Evolutionary conservation across 805 yeast genomes (phyloP).

Genomic region (Priceomyces castillae): DNA sequence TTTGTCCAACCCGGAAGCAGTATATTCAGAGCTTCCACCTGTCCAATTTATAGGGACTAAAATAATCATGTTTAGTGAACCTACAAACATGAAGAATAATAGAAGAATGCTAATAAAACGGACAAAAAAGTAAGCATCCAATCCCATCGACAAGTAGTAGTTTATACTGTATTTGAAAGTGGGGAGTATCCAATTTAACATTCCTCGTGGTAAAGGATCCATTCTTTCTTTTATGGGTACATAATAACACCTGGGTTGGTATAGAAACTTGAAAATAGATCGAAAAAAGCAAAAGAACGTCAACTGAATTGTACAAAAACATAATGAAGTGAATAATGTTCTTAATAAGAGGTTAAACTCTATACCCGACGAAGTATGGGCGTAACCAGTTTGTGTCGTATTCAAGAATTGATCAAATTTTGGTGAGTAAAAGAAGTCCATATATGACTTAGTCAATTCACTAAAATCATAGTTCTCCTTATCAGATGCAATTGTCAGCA

Average conservation of each 20-base stretch:
- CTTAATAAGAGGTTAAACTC: slow-evolving; percentile 55
- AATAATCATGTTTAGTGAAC: slow-evolving; percentile 54
- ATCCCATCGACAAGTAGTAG: slow-evolving; percentile 51
- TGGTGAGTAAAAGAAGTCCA: slow-evolving; percentile 28
- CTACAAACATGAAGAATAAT: slow-evolving; percentile 50
- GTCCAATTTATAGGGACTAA: slow-evolving; percentile 62
- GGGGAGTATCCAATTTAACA: slow-evolving; percentile 57
- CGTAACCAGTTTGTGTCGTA: slow-evolving; percentile 56
- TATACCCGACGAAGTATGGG: slow-evolving; percentile 57
- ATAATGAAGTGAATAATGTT: slow-evolving; percentile 52
- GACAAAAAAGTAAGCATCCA: slow-evolving; percentile 74
- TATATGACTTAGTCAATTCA: slow-evolving; percentile 25
- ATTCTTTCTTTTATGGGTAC: slow-evolving; percentile 40
- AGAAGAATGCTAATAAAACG: slow-evolving; percentile 56
- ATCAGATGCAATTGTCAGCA: slow-evolving; percentile 19
- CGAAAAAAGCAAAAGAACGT: slow-evolving; percentile 37
- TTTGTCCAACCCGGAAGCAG: slow-evolving; percentile 56
- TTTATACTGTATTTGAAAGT: slow-evolving; percentile 39
- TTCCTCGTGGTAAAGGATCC: slow-evolving; percentile 37
- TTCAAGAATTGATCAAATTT: slow-evolving; percentile 41
- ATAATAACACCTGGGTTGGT: slow-evolving; percentile 53
- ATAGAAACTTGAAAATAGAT: slow-evolving; percentile 36
- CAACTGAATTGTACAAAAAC: slow-evolving; percentile 54
- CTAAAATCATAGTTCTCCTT: slow-evolving; percentile 20
- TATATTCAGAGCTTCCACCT: slow-evolving; percentile 28